A percentile compares a stretch with the other conserved stretches of the same genome.
Conservation (phyloP, 768 basidiomycete genomes). For the Neoboletus magnificus region DNA sequence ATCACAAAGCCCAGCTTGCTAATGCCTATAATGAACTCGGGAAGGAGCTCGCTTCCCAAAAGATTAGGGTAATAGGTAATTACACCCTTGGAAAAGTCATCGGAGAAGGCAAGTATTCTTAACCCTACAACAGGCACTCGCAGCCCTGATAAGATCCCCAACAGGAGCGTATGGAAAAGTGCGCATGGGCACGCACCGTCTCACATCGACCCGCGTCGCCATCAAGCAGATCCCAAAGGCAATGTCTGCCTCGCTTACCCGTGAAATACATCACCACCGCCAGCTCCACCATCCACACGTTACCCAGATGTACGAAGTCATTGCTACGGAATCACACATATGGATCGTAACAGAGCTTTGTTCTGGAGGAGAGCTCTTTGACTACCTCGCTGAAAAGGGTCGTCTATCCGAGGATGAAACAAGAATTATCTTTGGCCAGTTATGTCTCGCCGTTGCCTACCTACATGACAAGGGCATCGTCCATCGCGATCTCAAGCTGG, state of each 20-base stretch:
- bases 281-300: constrained; percentile 94
- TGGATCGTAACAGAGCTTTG: constrained; percentile 99
- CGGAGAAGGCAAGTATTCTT: constrained; percentile 73
- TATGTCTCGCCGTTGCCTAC: constrained; percentile 91
- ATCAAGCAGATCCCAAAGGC: constrained; percentile 98
- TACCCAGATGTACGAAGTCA: constrained; percentile 95
- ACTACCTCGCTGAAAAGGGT: constrained; percentile 95
- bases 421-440: constrained; percentile 88
- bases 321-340: constrained; percentile 92
- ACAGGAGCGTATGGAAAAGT: constrained; percentile 95
- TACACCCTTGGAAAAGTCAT: constrained; percentile 93
- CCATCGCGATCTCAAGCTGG: constrained; percentile 94
- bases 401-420: constrained; percentile 83
- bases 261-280: constrained; percentile 98
- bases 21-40: constrained; percentile 97
- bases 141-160: constrained; percentile 21
- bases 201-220: constrained; percentile 88
- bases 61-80: constrained; percentile 89
- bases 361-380: constrained; percentile 95
- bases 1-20: constrained; percentile 85
- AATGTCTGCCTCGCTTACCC: constrained; percentile 85
- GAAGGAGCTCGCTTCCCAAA: constrained; percentile 89
- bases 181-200: constrained; percentile 87
- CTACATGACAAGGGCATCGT: constrained; percentile 92
- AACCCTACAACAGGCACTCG: constrained; percentile 9